Base-by-base conservation (phyloP, 352 stramenopile species). In the Globisporangium uncinulatum region DNA sequence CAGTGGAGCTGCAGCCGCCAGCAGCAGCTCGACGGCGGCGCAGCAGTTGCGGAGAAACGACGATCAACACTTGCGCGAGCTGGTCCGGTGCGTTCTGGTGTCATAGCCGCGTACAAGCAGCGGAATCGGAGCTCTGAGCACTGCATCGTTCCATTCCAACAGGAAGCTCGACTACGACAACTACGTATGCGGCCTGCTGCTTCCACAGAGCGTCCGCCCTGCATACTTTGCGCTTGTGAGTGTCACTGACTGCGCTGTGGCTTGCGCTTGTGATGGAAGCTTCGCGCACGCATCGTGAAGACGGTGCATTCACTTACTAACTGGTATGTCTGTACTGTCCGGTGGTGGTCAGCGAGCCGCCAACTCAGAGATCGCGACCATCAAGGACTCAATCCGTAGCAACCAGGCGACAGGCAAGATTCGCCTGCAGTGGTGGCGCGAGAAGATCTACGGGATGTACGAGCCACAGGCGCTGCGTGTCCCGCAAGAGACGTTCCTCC, bases 381-480 rank as follows among this genome's bases (percentile, higher is more conserved):
- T 97, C 67, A 95, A 94, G 62, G 89, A 97, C 57, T 83, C 83
- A 9, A 78, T 86, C 29, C 78, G 87, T 51, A 93, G 63, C 48
- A 97, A 97, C 57, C 70, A 83, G 11, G 72, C 74, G 52, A 86
- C 88, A 11, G 90, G 87, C 56, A 92, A 89, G 61, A 94, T 97
- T 71, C 86, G 91, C 55, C 86, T 97, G 68, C 89, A 97, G 57
- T 97, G 91, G 91, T 97, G 91, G 91, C 77, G 87, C 19, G 83
- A 97, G 51, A 71, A 72, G 8, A 85, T 96, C 54, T 76, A 82
- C 53, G 73, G 83, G 46, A 57, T 95, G 57, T 94, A 92, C 61
- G 67, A 67, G 17, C 24, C 61, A 0, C n/a, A 31, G 9, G 6
- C 43, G 42, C 39, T 20, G 54, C 31, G 56, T 5, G 39, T 59